Evolutionary conservation across 371 early-diverging fungal species (phyloP), one percentile per base, ranked within the genome.

Genomic region (Rhizopus sp.): DNA sequence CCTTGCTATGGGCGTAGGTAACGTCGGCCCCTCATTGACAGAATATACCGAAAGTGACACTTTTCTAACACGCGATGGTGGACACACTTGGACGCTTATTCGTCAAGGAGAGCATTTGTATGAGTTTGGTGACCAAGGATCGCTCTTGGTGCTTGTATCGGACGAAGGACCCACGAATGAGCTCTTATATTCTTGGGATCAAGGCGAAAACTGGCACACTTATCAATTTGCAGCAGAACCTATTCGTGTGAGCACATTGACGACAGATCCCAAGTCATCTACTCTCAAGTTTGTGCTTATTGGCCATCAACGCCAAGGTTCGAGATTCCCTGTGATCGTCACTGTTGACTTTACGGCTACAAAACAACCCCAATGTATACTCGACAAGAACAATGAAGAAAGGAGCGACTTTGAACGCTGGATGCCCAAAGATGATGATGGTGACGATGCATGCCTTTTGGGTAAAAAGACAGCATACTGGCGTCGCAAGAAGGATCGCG

Each of bases 1-100:
- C 8, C 72, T 92, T 7, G 82, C 95, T 62, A 75, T 97, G 70
- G 97, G 90, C 29, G 89, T 96, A 12, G 97, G 97, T 8, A 93
- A 92, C 56, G 91, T 92, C 0, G 97, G 97, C 4, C 59, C 72
- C 0, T 65, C 66, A 7, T 66, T 97, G 38, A 66, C 64, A 4
- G 78, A 75, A 3, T 88, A 90, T 51, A 75, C 70, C 2, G 74
- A 84, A 9, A 74, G 89, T 29, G 79, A 90, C 54, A 92, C 93
- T 0, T 97, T 76, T 63, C 42, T 94, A 51, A 90, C 93, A 34
- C 84, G 90, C 16, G 91, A 94, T 61, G 94, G 83, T n/a, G 94
- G 94, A 15, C 78, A 78, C 23, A 84, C 73, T 9, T 94, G 94
- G 94, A 47, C 48, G 7, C 72, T 83, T 61, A 78, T 91, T 10